Conservation (phyloP, 345 rosid genomes). For the Cardamine resedifolia region DNA sequence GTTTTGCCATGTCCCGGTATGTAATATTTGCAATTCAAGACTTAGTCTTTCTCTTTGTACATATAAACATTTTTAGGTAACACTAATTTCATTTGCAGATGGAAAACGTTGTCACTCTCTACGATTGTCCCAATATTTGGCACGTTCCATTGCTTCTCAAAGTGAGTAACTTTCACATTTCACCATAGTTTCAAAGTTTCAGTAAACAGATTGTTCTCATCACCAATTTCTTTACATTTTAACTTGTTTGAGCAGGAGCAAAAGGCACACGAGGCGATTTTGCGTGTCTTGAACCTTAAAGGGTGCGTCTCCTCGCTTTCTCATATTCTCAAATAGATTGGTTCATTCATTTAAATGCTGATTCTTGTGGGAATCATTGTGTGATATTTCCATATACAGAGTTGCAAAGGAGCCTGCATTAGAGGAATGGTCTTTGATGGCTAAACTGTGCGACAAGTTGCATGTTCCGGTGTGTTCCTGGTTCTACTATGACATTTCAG, state of each 20-base stretch:
- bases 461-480: constrained; percentile 61
- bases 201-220: not conserved
- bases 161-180: constrained; percentile 47
- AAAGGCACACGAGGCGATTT: constrained; percentile 90
- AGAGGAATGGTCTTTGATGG: constrained; percentile 72
- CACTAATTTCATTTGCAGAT: constrained; percentile 46
- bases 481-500: constrained; percentile 7
- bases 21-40: constrained; percentile 2
- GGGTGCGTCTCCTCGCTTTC: constrained; percentile 48
- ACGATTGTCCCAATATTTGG: constrained; percentile 97
- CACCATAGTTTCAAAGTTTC: not conserved
- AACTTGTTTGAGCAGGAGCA: constrained; percentile 64
- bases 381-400: constrained; percentile 45
- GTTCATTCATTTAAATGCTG: constrained; percentile 6
- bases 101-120: constrained; percentile 73
- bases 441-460: constrained; percentile 60
- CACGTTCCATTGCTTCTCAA: constrained; percentile 84
- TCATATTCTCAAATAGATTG: not conserved
- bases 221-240: not conserved
- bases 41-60: not conserved
- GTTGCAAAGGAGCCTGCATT: constrained; percentile 61
- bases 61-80: constrained; percentile 9
- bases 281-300: constrained; percentile 67
- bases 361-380: not conserved
- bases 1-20: constrained; percentile 92